A percentile compares a stretch with the other conserved stretches of the same genome.
These are phyloP conservation scores for Daldinia bambusicola DNA, from an alignment of 495 filamentous ascomycete genomes.

Conservation along the genomic window DNA sequence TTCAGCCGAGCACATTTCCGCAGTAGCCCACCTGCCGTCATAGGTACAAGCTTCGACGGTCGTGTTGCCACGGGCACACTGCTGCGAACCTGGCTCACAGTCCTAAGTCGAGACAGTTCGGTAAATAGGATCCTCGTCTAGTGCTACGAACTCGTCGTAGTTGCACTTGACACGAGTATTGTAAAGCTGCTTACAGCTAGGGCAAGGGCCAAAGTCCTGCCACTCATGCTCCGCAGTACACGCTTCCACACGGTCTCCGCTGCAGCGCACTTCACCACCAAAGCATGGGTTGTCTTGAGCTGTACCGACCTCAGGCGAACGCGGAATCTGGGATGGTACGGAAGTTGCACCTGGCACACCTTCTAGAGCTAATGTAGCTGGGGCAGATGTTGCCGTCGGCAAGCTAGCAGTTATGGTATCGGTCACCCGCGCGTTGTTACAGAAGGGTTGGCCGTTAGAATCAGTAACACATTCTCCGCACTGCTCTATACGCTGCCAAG, in stretches of 20 bases:
- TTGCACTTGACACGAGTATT: slow-evolving; percentile 26
- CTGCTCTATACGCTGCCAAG: neutral
- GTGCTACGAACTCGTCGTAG: neutral
- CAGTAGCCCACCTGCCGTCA: neutral
- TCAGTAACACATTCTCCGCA: slow-evolving; percentile 12
- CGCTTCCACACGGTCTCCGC: slow-evolving; percentile 12
- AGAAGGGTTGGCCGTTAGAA: neutral
- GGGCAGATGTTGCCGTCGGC: neutral
- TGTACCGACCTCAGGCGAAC: neutral
- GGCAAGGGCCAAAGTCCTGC: slow-evolving; percentile 35
- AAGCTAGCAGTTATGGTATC: neutral
- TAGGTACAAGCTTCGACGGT: neutral
- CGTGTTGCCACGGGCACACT: neutral
- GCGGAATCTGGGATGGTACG: neutral
- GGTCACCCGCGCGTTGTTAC: neutral
- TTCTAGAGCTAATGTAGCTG: neutral
- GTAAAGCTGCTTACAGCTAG: slow-evolving; percentile 34
- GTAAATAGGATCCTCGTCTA: neutral
- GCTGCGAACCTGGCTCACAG: neutral
- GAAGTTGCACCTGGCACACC: neutral
- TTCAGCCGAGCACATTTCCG: neutral
- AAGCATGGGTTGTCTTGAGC: slow-evolving; percentile 18
- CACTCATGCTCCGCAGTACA: slow-evolving; percentile 22
- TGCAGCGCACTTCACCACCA: slow-evolving; percentile 28
- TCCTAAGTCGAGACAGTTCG: neutral